phyloP scores from a whole-genome alignment of 768 basidiomycete species.

The Naematelia encephala region DNA sequence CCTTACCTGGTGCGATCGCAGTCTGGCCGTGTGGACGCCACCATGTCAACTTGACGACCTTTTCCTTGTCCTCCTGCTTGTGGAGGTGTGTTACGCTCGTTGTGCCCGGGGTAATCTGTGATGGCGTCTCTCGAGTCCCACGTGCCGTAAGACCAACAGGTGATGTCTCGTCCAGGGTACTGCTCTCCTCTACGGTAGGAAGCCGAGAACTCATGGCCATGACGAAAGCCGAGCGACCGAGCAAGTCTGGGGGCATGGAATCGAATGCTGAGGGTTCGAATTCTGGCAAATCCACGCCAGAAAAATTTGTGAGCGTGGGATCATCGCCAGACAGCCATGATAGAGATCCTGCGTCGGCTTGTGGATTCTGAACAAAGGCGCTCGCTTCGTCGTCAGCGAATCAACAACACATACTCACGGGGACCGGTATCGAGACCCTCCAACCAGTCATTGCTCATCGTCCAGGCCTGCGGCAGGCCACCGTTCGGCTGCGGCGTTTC shows the following conservation, averaged over 20 bases:
- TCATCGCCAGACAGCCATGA: not conserved
- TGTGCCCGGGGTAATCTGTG: not conserved
- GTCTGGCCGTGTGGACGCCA: slow-evolving; percentile 5
- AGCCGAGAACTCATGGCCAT: slow-evolving; percentile 8
- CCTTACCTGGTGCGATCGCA: slow-evolving; percentile 1
- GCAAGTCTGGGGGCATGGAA: not conserved
- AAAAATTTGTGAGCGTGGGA: not conserved
- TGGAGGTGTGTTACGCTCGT: not conserved
- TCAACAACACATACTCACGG: not conserved
- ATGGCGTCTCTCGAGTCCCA: not conserved
- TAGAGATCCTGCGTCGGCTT: not conserved
- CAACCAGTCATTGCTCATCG: not conserved
- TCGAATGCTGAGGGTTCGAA: not conserved
- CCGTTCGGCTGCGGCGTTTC: not conserved
- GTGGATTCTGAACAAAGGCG: not conserved
- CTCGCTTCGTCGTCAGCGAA: not conserved
- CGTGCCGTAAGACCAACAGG: not conserved
- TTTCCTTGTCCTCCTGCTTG: not conserved
- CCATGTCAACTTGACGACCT: slow-evolving; percentile 5
- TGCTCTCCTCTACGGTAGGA: slow-evolving; percentile 23
- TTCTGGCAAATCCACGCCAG: not conserved
- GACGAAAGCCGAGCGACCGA: slow-evolving; percentile 1
- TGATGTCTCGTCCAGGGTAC: slow-evolving; percentile 8
- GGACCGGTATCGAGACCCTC: not conserved
- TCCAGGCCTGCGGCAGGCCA: not conserved